phyloP scores from a whole-genome alignment of 1,139 yeast genomes.

The Debaryomyces subglobosus region DNA sequence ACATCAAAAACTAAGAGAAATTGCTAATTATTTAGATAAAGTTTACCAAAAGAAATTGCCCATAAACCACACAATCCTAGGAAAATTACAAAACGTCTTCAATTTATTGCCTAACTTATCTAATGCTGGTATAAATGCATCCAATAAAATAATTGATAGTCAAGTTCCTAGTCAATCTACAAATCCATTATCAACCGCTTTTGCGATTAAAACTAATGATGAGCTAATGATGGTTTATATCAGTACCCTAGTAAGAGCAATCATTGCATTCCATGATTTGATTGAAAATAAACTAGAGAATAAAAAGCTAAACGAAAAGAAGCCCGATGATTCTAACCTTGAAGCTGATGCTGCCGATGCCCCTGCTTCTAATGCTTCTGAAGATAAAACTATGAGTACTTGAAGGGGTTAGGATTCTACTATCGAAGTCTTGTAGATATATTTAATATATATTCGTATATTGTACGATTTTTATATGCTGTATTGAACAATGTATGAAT shows the following conservation, averaged over 20 bases:
- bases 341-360: conserved; percentile 9
- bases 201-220: conserved; percentile 91
- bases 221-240: conserved; percentile 93
- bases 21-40: conserved; percentile 76
- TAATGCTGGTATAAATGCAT: conserved; percentile 19
- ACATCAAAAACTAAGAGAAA: conserved; percentile 77
- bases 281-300: conserved; percentile 94
- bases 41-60: conserved; percentile 77
- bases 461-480: not conserved
- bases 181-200: conserved; percentile 72
- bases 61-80: conserved; percentile 85
- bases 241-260: conserved; percentile 87
- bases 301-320: conserved; percentile 53
- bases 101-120: conserved; percentile 85
- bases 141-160: conserved; percentile 11
- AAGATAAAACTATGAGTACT: conserved; percentile 12
- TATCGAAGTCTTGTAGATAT: not conserved
- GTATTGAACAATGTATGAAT: not conserved
- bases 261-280: conserved; percentile 94
- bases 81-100: conserved; percentile 92
- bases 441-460: not conserved
- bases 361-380: not conserved
- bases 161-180: conserved; percentile 18
- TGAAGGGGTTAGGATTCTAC: conserved; percentile 11
- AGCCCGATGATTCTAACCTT: conserved; percentile 11